Evolutionary conservation across 1,139 yeast genomes (phyloP).

Genomic region (Geotrichum reessii): DNA sequence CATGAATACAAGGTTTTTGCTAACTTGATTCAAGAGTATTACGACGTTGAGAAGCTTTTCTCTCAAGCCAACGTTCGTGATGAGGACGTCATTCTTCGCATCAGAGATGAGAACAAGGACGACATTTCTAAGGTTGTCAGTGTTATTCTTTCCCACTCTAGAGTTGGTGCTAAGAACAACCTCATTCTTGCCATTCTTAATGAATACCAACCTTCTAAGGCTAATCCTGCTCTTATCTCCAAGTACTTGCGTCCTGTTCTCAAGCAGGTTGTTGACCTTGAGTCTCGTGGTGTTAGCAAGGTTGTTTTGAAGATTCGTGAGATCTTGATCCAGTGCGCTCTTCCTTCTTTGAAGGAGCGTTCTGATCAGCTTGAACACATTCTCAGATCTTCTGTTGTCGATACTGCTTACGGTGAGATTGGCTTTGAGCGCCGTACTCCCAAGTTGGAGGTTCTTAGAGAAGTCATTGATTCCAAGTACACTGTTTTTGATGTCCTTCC

Average conservation of each 20-base stretch:
- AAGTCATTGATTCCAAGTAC: conserved; percentile 92
- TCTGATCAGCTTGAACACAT: conserved; percentile 96
- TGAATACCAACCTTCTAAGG: conserved; percentile 55
- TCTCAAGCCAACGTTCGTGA: conserved; percentile 69
- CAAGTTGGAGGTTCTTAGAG: conserved; percentile 69
- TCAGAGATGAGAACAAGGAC: conserved; percentile 82
- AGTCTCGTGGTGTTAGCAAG: conserved; percentile 83
- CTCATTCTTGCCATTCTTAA: conserved; percentile 79
- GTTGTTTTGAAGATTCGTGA: conserved; percentile 96
- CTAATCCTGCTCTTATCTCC: conserved; percentile 61
- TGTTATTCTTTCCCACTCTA: conserved; percentile 79
- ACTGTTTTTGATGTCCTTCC: conserved; percentile 93
- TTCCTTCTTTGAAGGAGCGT: conserved; percentile 93
- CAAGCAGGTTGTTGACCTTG: conserved; percentile 77
- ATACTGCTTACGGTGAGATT: conserved; percentile 76
- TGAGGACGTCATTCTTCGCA: conserved; percentile 67
- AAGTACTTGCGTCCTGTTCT: conserved; percentile 63
- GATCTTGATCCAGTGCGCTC: conserved; percentile 88
- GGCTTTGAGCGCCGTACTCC: conserved; percentile 71
- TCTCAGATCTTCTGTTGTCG: conserved; percentile 84
- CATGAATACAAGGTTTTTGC: conserved; percentile 80
- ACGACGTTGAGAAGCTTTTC: conserved; percentile 70
- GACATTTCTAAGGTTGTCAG: conserved; percentile 68
- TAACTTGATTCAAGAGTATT: conserved; percentile 62
- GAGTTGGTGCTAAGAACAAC: conserved; percentile 90